These are phyloP conservation scores for Zoysia japonica DNA, from an alignment of 176 grass and related monocot genomes.

Conservation along the genomic window DNA sequence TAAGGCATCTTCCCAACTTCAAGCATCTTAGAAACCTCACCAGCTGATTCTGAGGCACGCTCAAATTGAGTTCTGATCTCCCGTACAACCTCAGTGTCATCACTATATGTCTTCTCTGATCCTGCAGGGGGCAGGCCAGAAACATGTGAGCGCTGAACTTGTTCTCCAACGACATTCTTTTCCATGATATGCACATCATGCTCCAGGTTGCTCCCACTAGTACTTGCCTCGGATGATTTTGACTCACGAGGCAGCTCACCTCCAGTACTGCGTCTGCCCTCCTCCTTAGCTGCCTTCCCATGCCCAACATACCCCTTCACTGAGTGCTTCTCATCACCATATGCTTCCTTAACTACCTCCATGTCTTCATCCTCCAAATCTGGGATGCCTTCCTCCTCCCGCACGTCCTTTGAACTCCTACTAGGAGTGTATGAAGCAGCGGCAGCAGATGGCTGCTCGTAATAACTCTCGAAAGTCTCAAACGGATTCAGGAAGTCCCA, in stretches of 20 bases:
- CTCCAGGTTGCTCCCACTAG: slow-evolving; percentile 54
- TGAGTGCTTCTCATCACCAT: slow-evolving; percentile 60
- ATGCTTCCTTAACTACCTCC: slow-evolving; percentile 87
- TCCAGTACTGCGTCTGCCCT: slow-evolving; percentile 37
- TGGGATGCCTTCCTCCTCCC: slow-evolving; percentile 96
- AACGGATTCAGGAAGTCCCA: slow-evolving; percentile 98
- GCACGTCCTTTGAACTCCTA: slow-evolving; percentile 81
- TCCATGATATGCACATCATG: slow-evolving; percentile 87
- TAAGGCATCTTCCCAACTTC: slow-evolving; percentile 96
- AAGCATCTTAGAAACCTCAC: slow-evolving; percentile 79
- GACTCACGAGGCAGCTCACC: slow-evolving; percentile 63
- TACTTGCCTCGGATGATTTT: slow-evolving; percentile 52
- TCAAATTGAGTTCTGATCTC: slow-evolving; percentile 89
- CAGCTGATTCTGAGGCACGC: slow-evolving; percentile 67
- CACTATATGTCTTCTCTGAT: slow-evolving; percentile 48
- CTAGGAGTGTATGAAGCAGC: slow-evolving; percentile 61
- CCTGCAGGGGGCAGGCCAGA: slow-evolving; percentile 49
- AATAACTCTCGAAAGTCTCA: slow-evolving; percentile 79
- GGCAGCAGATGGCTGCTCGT: slow-evolving; percentile 44
- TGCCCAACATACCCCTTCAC: slow-evolving; percentile 46
- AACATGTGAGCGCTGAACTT: slow-evolving; percentile 44
- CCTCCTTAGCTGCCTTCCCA: slow-evolving; percentile 62
- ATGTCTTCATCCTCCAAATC: slow-evolving; percentile 89
- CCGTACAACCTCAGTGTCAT: slow-evolving; percentile 69
- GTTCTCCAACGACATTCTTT: slow-evolving; percentile 73